Conservation (phyloP, 495 filamentous ascomycete species). For the Annulohypoxylon stygium region DNA sequence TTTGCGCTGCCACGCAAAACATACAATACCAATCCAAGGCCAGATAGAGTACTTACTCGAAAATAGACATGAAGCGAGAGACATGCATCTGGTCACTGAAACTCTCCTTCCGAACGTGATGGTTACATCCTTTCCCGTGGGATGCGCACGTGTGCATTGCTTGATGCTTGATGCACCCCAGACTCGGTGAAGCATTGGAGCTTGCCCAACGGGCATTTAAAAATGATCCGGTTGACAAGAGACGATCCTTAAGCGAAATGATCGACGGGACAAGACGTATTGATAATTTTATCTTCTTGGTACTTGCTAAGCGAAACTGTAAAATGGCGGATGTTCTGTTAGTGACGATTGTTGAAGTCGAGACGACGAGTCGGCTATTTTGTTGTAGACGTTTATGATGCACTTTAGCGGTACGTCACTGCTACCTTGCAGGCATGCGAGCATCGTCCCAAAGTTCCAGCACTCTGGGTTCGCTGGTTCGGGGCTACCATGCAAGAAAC, state of each 20-base stretch:
- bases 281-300: conserved; percentile 4
- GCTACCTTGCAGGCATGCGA: conserved; percentile 27
- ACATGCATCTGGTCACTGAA: conserved; percentile 22
- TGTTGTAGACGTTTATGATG: conserved; percentile 14
- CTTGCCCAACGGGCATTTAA: conserved; percentile 10
- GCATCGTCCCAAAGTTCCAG: conserved; percentile 32
- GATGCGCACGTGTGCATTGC: conserved; percentile 43
- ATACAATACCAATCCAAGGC: conserved; percentile 3
- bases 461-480: conserved; percentile 30
- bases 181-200: conserved; percentile 26
- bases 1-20: conserved; percentile 24
- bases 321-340: neutral
- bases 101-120: conserved; percentile 25
- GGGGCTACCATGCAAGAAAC: conserved; percentile 40
- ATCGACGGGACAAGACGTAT: conserved; percentile 32
- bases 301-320: neutral
- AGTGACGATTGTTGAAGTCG: conserved; percentile 35
- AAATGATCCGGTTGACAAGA: conserved; percentile 20
- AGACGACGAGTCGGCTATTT: conserved; percentile 34
- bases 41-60: conserved; percentile 16
- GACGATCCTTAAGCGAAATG: conserved; percentile 24
- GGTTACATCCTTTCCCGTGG: conserved; percentile 44
- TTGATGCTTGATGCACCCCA: conserved; percentile 44
- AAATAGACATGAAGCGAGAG: conserved; percentile 8
- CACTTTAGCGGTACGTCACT: conserved; percentile 11